Base-by-base conservation (phyloP, 495 filamentous ascomycete species). In the Mytilinidion resinicola region DNA sequence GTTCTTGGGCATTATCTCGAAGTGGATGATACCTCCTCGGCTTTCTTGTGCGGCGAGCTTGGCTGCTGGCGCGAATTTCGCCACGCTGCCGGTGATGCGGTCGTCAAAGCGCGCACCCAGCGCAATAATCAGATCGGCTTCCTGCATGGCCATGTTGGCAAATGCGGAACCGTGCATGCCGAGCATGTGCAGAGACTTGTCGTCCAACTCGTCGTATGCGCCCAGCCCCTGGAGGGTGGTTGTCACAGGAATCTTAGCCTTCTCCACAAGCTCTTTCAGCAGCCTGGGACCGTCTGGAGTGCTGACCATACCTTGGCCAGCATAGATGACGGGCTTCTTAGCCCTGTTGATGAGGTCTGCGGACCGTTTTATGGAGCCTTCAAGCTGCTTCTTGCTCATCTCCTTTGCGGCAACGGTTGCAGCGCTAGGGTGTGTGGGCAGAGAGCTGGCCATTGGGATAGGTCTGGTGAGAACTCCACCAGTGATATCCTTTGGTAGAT, bases 1-100 rank as follows among this genome's bases (percentile, higher is more conserved):
- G 71, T 90, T 90, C 78, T 90, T 90, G 37, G 87, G 87, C 80
- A 89, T 79, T 60, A 90, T 85, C 67, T 90, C 87, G 55, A 90
- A 90, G 70, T 90, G 87, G 41, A 90, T 76, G 64, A 90, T 90
- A 60, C 87, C 87, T 55, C 87, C 87, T 39, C 87, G 84, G 10
- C 80, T 80, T 67, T 90, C 86, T 11, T 74, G 71, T 12, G 85
- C 86, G 0, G 87, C 87, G 19, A 77, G 75, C 71, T 79, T 84
- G 30, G 87, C 87, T 10, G 72, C 74, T 4, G 87, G 87, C 2
- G 83, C 87, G 56, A 90, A 90, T 68, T 83, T 85, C 56, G 78
- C 56, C 11, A 88, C 68, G 60, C 72, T 81, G 25, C 74, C 71
- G 10, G 86, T 90, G 52, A 90, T 87, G 67, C 87, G 87, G 66